Conservation (phyloP, 2,329 filamentous ascomycete species). For the Cyphellophora attinorum region DNA sequence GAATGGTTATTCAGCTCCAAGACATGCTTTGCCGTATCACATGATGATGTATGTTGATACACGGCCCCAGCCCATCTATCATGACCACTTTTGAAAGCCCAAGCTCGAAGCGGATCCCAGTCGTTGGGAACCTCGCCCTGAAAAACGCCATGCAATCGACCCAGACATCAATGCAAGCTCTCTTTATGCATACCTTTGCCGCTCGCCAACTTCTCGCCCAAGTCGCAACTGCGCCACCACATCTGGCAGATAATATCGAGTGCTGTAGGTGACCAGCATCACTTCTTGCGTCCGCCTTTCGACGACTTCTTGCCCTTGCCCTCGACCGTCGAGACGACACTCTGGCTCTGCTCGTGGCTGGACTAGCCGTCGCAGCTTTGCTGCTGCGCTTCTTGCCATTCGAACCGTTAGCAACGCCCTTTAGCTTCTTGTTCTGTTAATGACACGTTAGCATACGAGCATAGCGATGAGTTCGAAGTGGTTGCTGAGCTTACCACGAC, state of each 20-base stretch:
- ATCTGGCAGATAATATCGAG: no score
- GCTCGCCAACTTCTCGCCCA: neutral
- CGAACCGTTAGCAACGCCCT: slow-evolving; percentile 50
- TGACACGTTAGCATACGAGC: slow-evolving; percentile 17
- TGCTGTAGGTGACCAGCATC: slow-evolving; percentile 14
- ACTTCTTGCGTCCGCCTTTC: slow-evolving; percentile 41
- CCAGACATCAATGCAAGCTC: neutral
- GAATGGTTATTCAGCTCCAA: no score
- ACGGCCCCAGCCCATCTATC: no score
- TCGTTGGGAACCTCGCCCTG: neutral
- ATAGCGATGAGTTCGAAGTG: neutral
- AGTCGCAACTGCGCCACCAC: neutral
- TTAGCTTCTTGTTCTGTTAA: slow-evolving; percentile 86
- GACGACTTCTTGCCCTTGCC: no score
- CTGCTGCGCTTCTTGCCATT: slow-evolving; percentile 47
- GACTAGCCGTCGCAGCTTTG: no score
- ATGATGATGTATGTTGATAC: no score
- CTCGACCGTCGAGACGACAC: slow-evolving; percentile 53
- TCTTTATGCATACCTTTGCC: neutral
- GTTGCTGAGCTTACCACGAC: slow-evolving; percentile 59
- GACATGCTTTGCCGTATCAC: no score
- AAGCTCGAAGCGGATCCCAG: no score
- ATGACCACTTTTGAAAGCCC: no score
- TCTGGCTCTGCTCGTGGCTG: slow-evolving; percentile 83
- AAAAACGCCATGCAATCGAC: neutral